These are phyloP conservation scores for Bertia moriformis DNA, from an alignment of 2,329 filamentous ascomycete species.

Conservation along the genomic window DNA sequence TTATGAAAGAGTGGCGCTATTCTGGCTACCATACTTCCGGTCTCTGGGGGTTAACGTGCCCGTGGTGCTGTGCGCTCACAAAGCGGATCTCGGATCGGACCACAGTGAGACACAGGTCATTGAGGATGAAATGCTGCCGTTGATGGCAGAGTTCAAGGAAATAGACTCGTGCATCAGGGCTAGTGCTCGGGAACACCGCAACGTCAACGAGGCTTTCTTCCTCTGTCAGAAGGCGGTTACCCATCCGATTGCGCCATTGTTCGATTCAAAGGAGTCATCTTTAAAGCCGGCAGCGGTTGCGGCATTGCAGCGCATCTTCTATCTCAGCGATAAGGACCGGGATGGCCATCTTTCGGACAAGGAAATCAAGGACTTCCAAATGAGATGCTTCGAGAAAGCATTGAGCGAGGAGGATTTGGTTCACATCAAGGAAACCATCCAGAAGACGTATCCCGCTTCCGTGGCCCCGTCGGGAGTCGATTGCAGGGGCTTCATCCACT, in stretches of 20 bases:
- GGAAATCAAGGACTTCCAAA: conserved; percentile 83
- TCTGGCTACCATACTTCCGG: conserved; percentile 97
- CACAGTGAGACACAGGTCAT: conserved; percentile 70
- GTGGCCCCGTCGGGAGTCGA: conserved; percentile 62
- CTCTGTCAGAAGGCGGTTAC: conserved; percentile 97
- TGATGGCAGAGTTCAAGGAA: conserved; percentile 97
- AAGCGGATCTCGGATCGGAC: conserved; percentile 71
- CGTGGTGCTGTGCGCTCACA: conserved; percentile 92
- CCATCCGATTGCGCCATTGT: conserved; percentile 88
- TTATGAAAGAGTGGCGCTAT: conserved; percentile 90
- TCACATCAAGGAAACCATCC: conserved; percentile 81
- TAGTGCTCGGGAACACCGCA: conserved; percentile 79
- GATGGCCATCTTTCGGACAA: conserved; percentile 81
- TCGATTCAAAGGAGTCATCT: conserved; percentile 81
- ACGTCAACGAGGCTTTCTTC: conserved; percentile 93
- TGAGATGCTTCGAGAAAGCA: conserved; percentile 80
- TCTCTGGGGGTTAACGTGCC: conserved; percentile 97
- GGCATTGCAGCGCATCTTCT: conserved; percentile 81
- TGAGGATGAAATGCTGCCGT: conserved; percentile 92
- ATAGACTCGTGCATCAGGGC: conserved; percentile 96
- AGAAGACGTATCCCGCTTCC: conserved; percentile 48
- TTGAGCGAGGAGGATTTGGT: conserved; percentile 67
- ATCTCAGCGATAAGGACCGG: conserved; percentile 89
- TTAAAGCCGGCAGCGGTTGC: conserved; percentile 81
- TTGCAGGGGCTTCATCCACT: conserved; percentile 66